Conservation (phyloP, 176 grass and related monocot species). For the Saccharum spontaneum region DNA sequence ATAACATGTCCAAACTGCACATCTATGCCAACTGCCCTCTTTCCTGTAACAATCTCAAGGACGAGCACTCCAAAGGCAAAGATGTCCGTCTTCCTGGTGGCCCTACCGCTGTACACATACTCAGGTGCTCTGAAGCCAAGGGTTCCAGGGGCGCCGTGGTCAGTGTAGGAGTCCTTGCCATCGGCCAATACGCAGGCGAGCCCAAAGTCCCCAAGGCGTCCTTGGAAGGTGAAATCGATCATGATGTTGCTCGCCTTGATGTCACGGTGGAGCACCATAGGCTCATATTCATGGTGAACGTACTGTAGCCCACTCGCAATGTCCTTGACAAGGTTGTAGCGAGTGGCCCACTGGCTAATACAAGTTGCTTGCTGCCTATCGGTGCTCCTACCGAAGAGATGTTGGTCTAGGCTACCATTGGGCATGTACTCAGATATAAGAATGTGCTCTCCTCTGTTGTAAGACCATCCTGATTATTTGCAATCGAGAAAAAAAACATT, state of each 20-base stretch:
- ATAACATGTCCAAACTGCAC: neutral
- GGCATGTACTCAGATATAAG: no score
- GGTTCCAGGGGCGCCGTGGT: neutral
- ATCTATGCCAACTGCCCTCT: neutral
- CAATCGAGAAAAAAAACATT: no score
- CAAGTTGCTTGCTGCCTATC: no score
- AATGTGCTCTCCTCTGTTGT: no score
- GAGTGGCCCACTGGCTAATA: neutral
- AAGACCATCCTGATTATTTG: no score
- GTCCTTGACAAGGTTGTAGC: neutral
- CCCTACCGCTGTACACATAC: neutral
- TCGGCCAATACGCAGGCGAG: neutral
- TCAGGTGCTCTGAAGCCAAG: neutral
- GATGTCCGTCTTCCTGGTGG: neutral
- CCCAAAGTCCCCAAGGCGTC: neutral
- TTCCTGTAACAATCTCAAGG: neutral
- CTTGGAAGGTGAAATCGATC: neutral
- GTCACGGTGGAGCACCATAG: neutral
- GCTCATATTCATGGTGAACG: neutral
- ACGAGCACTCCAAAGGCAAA: neutral
- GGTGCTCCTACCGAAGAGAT: no score
- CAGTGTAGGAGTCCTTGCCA: neutral
- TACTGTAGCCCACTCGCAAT: neutral
- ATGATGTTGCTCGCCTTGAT: neutral
- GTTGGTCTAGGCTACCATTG: no score